Percentiles rank a stretch among this genome's conserved stretches.
These are phyloP conservation scores for Diplosphaera chodatii DNA, from an alignment of 139 green algal genomes.

Conservation along the genomic window DNA sequence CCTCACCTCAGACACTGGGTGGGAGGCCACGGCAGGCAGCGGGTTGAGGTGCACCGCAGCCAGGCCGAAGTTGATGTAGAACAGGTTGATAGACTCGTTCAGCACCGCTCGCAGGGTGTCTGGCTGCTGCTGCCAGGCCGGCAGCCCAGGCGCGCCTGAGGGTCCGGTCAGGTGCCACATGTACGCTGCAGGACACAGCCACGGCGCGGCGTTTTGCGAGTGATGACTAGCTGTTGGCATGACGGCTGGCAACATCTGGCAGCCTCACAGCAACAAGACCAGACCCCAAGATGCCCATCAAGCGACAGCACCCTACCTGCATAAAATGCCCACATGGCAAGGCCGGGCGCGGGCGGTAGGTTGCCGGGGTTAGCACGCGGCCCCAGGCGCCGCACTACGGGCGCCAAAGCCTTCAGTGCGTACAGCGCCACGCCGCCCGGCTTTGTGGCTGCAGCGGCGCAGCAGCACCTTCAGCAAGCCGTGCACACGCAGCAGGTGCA, in stretches of 20 bases:
- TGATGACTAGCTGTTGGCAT: too few relatives aligned
- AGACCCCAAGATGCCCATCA: not conserved
- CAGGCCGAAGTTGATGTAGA: conserved; percentile 75
- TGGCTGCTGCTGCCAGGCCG: conserved; percentile 30
- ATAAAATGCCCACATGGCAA: conserved; percentile 55
- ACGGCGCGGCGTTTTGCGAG: too few relatives aligned
- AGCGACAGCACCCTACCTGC: conserved; percentile 21
- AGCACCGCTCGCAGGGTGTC: conserved; percentile 41
- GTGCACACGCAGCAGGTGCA: too few relatives aligned
- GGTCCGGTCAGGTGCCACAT: conserved; percentile 41
- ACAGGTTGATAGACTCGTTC: conserved; percentile 78
- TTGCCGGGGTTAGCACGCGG: conserved; percentile 43
- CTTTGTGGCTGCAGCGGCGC: conserved; percentile 52
- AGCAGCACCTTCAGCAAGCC: too few relatives aligned
- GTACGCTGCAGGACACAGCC: conserved; percentile 33
- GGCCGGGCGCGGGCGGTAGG: conserved; percentile 43
- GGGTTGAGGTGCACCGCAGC: conserved; percentile 29
- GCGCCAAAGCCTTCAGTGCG: conserved; percentile 34
- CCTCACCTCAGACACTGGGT: conserved; percentile 8
- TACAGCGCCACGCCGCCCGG: conserved; percentile 52
- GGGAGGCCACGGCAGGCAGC: conserved; percentile 34
- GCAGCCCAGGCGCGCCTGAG: conserved; percentile 40
- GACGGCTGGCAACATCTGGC: too few relatives aligned
- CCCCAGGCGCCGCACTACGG: conserved; percentile 51
- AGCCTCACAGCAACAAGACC: too few relatives aligned